Base-by-base conservation (phyloP, 768 basidiomycete species). In the Xerocomellus amylosporus region DNA sequence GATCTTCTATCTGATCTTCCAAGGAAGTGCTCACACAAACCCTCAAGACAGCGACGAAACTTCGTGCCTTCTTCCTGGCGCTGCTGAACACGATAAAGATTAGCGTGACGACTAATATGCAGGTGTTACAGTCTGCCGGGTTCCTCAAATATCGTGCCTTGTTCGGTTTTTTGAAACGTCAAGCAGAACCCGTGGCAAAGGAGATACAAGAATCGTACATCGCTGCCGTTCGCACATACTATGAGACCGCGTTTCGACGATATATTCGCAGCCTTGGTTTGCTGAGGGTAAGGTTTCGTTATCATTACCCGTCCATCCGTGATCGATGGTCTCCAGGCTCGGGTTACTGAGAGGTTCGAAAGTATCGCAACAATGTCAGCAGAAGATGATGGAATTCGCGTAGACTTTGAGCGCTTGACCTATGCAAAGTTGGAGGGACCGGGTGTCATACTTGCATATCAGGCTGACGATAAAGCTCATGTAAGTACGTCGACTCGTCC, bases 221-320 rank as follows among this genome's bases (percentile, higher is more conserved):
- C 28, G 81, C 81, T 33, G 83, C 89, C 26, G 88, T 90, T 14
- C 84, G 94, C 38, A 81, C 90, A 20, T 99, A 97, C 69, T 98
- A 93, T 55, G 97, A 99, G 73, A 98, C 97, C 20, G 92, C 88
- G 1, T 95, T 98, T 68, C 77, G 97, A 57, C 76, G 97, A 40
- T 99, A 98, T 68, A 80, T 86, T 22, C 79, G 97, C 42, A 88
- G 86, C 65, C 75, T 99, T 44, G 82, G 85, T 34, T 84, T 78
- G 71, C 79, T 98, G 48, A 90, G 88, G 79, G 89, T 89, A 41
- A 46, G 74, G 22, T 58, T 47, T 33, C 19, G 13, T 48, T 43
- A 47, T 48, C 28, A 3, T 40, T 20, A 6, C 20, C 5, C 5
- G 30, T 30, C 22, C 45, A 38, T 38, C 39, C 24, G 1, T 43